Base-by-base conservation (phyloP, 140 eudicot genomes). In the Flaveria floridana region DNA sequence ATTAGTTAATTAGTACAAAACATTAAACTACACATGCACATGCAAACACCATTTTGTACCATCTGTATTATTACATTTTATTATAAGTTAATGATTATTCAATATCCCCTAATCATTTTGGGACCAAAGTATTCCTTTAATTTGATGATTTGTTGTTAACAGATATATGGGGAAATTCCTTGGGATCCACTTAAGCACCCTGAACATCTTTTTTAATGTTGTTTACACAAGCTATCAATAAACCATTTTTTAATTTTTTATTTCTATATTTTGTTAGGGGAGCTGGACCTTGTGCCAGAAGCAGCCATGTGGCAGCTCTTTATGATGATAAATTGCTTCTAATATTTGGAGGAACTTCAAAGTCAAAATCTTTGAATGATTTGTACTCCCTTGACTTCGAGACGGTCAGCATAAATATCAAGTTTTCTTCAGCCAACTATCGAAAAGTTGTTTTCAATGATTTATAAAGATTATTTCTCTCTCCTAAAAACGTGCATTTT, bases 281-380 rank as follows among this genome's bases (percentile, higher is more conserved):
- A 82, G 80, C 89, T 20, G 89, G 89, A 70, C 99, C 99, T 52
- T 88, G 88, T 18, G 87, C 99, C 80, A 85, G 99, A 85, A 85
- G 93, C 55, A 93, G 90, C 73, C 99, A 93, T 77, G 88, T 88
- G 50, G 94, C 99, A n/a, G 86, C 97, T 69, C 89, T 93, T 55
- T 87, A 93, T 59, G 96, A 93, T 82, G 99, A 93, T 75, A 93
- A 87, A 78, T 79, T 79, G 76, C 99, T 93, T 75, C 85, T 90
- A 4, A 78, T 93, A 55, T 93, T 90, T 82, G 99, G 99, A 47
- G 99, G 99, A 83, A 75, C 91, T 53, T 85, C 99, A 68, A 93
- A 90, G 81, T 90, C 99, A 0, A 86, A 89, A 81, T 88, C 99
- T 13, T 85, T 93, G 76, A 93, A 93, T 79, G 99, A 93, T 81